Conservation (phyloP, 805 yeast species). For the Yarrowia sp. region DNA sequence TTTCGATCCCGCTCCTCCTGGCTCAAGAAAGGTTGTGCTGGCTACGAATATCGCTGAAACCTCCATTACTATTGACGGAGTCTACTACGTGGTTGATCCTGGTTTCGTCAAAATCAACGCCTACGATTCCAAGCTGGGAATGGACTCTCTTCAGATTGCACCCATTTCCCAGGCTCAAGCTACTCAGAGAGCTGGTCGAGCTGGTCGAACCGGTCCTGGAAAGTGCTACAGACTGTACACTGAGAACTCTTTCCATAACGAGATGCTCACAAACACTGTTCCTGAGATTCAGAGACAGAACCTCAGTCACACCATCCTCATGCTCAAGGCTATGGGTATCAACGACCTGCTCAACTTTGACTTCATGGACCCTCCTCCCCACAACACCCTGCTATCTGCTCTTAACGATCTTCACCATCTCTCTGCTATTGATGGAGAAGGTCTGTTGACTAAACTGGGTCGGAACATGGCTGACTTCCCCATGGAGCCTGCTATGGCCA, state of each 20-base stretch:
- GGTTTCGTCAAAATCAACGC: constrained; percentile 94
- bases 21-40: constrained; percentile 81
- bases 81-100: constrained; percentile 90
- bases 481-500: constrained; percentile 87
- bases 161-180: constrained; percentile 96
- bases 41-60: constrained; percentile 99
- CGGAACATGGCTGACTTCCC: constrained; percentile 91
- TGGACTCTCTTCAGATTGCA: constrained; percentile 82
- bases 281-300: constrained; percentile 94
- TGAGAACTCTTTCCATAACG: constrained; percentile 78
- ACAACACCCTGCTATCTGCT: constrained; percentile 73
- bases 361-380: constrained; percentile 88
- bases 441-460: constrained; percentile 79
- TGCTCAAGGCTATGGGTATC: constrained; percentile 83
- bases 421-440: constrained; percentile 84
- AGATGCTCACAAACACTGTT: constrained; percentile 76
- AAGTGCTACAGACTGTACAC: constrained; percentile 91
- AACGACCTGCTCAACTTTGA: constrained; percentile 83
- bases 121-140: constrained; percentile 84
- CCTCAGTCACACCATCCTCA: constrained; percentile 73
- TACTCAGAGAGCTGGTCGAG: constrained; percentile 96
- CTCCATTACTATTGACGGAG: constrained; percentile 95
- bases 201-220: constrained; percentile 98
- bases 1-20: constrained; percentile 85
- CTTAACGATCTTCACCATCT: constrained; percentile 82